These are phyloP conservation scores for Mycena galericulata DNA, from an alignment of 768 basidiomycete species.

Conservation along the genomic window DNA sequence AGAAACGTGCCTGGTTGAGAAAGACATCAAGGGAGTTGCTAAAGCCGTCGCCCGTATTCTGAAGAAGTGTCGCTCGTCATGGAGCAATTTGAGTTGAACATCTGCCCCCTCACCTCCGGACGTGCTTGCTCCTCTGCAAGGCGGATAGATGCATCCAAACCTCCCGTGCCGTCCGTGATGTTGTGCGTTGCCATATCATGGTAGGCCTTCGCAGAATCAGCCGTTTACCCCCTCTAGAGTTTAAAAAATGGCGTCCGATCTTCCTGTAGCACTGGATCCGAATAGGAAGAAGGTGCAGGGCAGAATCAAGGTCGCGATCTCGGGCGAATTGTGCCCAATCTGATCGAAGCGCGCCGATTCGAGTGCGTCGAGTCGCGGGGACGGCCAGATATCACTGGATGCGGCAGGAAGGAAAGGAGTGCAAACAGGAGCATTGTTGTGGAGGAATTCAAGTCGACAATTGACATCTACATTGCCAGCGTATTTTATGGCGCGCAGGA, in stretches of 20 bases:
- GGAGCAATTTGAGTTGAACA: not conserved
- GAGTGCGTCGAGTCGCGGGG: conserved; percentile 16
- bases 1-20: not conserved
- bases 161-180: conserved; percentile 38
- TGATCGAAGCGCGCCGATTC: conserved; percentile 9
- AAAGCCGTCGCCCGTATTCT: conserved; percentile 3
- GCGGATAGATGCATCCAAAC: conserved; percentile 42
- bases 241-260: not conserved
- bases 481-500: too few relatives aligned
- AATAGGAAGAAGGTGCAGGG: not conserved
- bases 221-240: too few relatives aligned
- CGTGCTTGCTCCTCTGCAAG: conserved; percentile 34
- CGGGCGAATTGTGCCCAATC: not conserved
- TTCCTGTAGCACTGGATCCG: not conserved
- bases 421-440: too few relatives aligned
- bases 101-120: conserved; percentile 1
- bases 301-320: not conserved
- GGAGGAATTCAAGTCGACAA: too few relatives aligned
- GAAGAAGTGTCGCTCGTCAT: not conserved
- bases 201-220: conserved; percentile 33
- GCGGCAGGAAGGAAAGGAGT: too few relatives aligned
- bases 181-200: conserved; percentile 44
- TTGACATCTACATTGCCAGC: too few relatives aligned
- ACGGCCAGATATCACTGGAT: conserved; percentile 15
- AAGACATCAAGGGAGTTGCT: not conserved